Evolutionary conservation across 2,329 filamentous ascomycete species (phyloP).

Genomic region (Exserohilum turcica): DNA sequence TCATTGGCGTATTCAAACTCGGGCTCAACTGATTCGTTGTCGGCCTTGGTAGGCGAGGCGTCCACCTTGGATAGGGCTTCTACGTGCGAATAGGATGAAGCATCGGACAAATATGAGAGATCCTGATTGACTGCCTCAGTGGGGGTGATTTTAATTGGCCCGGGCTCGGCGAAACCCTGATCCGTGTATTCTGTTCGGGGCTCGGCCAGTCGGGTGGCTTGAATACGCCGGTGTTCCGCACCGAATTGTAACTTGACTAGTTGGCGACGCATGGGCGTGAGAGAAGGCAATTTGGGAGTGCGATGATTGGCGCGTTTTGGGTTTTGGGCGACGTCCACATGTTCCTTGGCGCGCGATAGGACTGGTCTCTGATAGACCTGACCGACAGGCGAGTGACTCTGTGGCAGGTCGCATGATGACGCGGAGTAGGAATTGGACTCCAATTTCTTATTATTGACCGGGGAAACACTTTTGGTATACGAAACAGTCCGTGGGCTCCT

Average conservation of each 20-base stretch:
- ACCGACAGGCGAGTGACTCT: not conserved
- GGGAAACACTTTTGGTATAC: not conserved
- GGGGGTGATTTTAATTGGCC: conserved; percentile 3
- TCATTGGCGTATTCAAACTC: conserved; percentile 23
- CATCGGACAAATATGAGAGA: conserved; percentile 11
- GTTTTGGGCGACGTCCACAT: not conserved
- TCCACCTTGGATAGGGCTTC: not conserved
- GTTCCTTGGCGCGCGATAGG: not conserved
- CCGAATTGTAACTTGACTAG: conserved; percentile 17
- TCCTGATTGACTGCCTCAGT: conserved; percentile 13
- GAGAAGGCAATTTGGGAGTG: not conserved
- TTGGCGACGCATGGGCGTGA: conserved; percentile 17
- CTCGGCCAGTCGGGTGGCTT: not conserved
- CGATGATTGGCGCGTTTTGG: not conserved
- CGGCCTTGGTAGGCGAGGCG: not conserved
- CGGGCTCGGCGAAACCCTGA: conserved; percentile 12
- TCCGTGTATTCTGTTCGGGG: conserved; percentile 7
- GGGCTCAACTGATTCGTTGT: not conserved
- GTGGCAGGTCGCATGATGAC: not conserved
- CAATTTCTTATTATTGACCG: not conserved
- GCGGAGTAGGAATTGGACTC: not conserved
- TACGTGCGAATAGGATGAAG: not conserved
- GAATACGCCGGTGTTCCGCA: conserved; percentile 9
- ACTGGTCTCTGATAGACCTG: not conserved
- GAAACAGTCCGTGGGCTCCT: conserved; percentile 4